phyloP scores from a whole-genome alignment of 306 rosid genomes.

The Fragaria nilgerrensis region DNA sequence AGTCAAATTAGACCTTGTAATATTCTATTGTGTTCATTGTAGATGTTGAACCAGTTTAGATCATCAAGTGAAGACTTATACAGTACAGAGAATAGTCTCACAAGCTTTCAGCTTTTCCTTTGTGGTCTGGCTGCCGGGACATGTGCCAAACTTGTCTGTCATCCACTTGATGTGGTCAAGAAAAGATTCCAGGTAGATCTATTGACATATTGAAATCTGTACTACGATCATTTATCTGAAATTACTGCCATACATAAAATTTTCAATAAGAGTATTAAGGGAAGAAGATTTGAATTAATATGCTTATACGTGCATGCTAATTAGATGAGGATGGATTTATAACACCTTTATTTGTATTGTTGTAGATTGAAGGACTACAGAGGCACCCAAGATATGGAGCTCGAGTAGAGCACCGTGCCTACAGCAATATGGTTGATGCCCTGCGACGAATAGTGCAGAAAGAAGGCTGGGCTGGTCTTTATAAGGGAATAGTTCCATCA shows the following conservation, averaged over 20 bases:
- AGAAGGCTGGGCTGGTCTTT: constrained; percentile 90
- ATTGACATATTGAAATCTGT: background rate
- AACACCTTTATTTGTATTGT: background rate
- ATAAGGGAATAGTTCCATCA: constrained; percentile 87
- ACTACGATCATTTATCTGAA: background rate
- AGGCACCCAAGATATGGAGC: constrained; percentile 95
- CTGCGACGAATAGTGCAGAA: constrained; percentile 45
- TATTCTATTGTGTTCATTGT: constrained; percentile 26
- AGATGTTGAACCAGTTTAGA: constrained; percentile 63
- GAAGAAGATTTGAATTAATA: background rate
- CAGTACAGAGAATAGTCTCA: constrained; percentile 33
- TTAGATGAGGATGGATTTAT: background rate
- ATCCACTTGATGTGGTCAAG: constrained; percentile 97
- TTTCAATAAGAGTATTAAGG: background rate
- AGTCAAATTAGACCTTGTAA: background rate
- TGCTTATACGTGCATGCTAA: background rate
- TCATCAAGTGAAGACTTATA: constrained; percentile 30
- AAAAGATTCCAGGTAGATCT: constrained; percentile 85
- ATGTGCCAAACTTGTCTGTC: constrained; percentile 93
- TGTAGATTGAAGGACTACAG: constrained; percentile 81
- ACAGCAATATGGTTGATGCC: constrained; percentile 75
- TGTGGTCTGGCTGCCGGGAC: constrained; percentile 95
- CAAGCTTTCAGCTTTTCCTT: constrained; percentile 82
- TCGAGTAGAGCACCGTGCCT: constrained; percentile 68
- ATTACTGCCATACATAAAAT: background rate